Evolutionary conservation across 1,284 basidiomycete species (phyloP).

Genomic region (Sporisorium sorghi): DNA sequence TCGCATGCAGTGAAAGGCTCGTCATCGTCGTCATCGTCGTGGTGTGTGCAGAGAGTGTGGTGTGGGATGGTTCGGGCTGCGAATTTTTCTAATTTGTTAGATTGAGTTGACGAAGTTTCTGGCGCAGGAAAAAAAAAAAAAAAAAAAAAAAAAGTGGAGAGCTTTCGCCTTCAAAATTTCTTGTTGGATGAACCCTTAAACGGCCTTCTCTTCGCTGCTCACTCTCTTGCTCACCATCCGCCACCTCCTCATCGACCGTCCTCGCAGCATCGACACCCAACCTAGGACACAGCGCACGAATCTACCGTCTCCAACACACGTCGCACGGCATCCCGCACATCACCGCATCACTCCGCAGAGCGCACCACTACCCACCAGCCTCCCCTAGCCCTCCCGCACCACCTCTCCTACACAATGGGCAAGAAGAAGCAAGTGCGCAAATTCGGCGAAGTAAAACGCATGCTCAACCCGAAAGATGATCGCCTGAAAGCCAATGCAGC

Average conservation of each 20-base stretch:
- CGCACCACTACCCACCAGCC: too few species aligned
- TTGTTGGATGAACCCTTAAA: constrained; percentile 2
- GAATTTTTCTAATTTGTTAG: background rate
- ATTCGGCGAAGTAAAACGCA: constrained; percentile 92
- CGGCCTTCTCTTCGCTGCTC: background rate
- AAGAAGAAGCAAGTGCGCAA: constrained; percentile 94
- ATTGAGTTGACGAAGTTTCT: background rate
- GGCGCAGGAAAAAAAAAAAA: background rate
- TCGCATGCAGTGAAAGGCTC: background rate
- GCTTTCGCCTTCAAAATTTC: constrained; percentile 11
- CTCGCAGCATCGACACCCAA: background rate
- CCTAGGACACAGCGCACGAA: background rate
- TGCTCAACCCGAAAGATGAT: constrained; percentile 94
- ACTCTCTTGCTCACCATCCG: background rate
- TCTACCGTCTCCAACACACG: background rate
- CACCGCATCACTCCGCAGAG: too few species aligned
- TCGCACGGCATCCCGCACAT: too few species aligned
- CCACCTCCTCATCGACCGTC: background rate
- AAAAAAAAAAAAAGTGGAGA: constrained; percentile 16
- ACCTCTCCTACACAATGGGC: constrained; percentile 73
- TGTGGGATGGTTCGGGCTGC: too few species aligned
- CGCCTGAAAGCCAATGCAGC: constrained; percentile 79
- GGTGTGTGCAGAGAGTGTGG: background rate
- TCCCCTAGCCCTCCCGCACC: too few species aligned
- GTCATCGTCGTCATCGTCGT: background rate